Evolutionary conservation across 768 basidiomycete species (phyloP).

Genomic region (Leucosporidium scottii): DNA sequence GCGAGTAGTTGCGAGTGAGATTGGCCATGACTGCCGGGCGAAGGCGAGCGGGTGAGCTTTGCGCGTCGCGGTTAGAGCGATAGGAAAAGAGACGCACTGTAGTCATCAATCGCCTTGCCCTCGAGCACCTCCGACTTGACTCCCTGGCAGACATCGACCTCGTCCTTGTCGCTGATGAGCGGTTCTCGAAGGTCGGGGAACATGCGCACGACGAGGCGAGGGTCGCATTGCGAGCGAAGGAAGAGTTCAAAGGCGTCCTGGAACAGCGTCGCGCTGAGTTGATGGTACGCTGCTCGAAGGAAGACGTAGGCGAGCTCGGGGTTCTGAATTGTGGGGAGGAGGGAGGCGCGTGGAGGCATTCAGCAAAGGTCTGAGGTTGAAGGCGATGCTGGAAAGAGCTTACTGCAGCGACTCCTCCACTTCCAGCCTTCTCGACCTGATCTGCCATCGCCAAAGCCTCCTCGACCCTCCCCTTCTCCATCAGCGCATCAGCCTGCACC

Average conservation of each 20-base stretch:
- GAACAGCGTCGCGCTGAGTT: not conserved
- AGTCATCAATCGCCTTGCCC: conserved; percentile 17
- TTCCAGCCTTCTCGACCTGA: conserved; percentile 9
- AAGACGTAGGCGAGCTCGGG: conserved; percentile 24
- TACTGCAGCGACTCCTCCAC: not conserved
- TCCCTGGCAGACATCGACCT: conserved; percentile 5
- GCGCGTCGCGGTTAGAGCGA: too few relatives aligned
- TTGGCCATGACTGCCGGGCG: conserved; percentile 26
- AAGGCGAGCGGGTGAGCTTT: not conserved
- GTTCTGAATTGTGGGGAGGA: not conserved
- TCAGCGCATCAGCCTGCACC: conserved; percentile 29
- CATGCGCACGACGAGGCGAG: conserved; percentile 20
- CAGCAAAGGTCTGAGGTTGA: not conserved
- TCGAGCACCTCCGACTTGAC: conserved; percentile 1
- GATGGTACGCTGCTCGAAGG: conserved; percentile 17
- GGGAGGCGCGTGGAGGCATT: too few relatives aligned
- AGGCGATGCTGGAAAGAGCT: not conserved
- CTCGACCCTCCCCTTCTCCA: conserved; percentile 21
- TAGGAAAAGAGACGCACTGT: conserved; percentile 20
- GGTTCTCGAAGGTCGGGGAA: conserved; percentile 21
- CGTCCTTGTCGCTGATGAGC: conserved; percentile 3
- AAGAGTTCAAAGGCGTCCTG: conserved; percentile 17
- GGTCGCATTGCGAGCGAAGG: conserved; percentile 10
- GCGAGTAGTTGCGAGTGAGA: conserved; percentile 36
- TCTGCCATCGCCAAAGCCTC: conserved; percentile 15